Percentiles rank a stretch among this genome's conserved stretches.
phyloP scores from a whole-genome alignment of 371 early-diverging fungal species.

The Rhizopus stolonifer region DNA sequence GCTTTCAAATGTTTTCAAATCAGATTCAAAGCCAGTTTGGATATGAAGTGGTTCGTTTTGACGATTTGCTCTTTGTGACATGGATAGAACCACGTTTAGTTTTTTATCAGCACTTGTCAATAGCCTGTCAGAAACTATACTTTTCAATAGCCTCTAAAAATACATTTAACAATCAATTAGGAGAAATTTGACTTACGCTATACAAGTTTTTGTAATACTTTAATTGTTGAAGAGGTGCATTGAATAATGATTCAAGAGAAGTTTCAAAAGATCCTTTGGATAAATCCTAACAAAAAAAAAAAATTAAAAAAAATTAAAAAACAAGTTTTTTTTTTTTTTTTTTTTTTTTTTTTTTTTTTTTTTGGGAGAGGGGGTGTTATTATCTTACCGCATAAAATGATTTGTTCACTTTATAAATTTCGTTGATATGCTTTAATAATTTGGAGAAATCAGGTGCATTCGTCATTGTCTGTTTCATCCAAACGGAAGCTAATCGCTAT shows the following conservation, averaged over 20 bases:
- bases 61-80: constrained; percentile 12
- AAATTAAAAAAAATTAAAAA: neutral
- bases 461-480: constrained; percentile 48
- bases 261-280: constrained; percentile 30
- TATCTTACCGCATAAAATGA: constrained; percentile 42
- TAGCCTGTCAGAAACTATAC: constrained; percentile 38
- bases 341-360: neutral
- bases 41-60: neutral
- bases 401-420: constrained; percentile 45
- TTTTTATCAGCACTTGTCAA: constrained; percentile 35
- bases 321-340: too few species aligned
- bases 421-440: constrained; percentile 38
- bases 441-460: constrained; percentile 52
- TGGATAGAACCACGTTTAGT: constrained; percentile 35
- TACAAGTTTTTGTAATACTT: constrained; percentile 53
- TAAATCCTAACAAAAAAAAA: constrained; percentile 19
- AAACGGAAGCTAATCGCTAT: constrained; percentile 53
- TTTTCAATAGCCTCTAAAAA: constrained; percentile 39
- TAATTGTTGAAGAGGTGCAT: constrained; percentile 46
- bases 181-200: constrained; percentile 27
- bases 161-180: too few species aligned
- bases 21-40: constrained; percentile 17
- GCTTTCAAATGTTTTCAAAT: constrained; percentile 14
- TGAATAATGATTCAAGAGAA: constrained; percentile 44
- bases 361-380: neutral